Evolutionary conservation across 2,329 filamentous ascomycete species (phyloP).

Genomic region (Bipolaris gigantea): DNA sequence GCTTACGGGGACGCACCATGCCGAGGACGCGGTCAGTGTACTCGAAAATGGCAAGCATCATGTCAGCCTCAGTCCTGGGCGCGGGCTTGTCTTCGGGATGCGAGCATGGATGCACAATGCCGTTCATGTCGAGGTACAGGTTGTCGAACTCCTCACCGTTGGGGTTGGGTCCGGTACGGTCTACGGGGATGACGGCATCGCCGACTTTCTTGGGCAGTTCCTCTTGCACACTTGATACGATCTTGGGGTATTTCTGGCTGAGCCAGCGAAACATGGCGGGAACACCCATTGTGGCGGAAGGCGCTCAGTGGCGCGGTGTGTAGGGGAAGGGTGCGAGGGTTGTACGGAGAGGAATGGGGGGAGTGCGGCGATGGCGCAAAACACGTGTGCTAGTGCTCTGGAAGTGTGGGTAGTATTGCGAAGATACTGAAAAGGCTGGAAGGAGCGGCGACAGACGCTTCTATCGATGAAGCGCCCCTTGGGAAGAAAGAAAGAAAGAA

Average conservation of each 20-base stretch:
- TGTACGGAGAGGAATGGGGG: constrained; percentile 8
- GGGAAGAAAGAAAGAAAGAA: constrained; percentile 19
- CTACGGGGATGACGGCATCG: constrained; percentile 80
- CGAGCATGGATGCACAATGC: constrained; percentile 97
- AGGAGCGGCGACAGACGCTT: constrained; percentile 13
- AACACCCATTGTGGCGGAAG: constrained; percentile 72
- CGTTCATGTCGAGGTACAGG: constrained; percentile 98
- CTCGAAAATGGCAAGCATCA: constrained; percentile 98
- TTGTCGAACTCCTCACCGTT: constrained; percentile 99
- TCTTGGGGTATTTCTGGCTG: constrained; percentile 96
- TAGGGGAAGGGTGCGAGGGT: neutral
- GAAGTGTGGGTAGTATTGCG: constrained; percentile 22
- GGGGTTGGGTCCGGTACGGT: constrained; percentile 82
- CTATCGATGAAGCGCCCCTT: constrained; percentile 17
- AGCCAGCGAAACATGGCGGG: constrained; percentile 96
- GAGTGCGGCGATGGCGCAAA: constrained; percentile 16
- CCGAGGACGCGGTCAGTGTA: constrained; percentile 99
- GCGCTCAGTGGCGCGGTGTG: constrained; percentile 23
- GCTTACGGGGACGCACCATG: constrained; percentile 94
- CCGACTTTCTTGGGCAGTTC: constrained; percentile 80
- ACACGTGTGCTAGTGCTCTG: constrained; percentile 21
- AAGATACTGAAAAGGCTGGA: constrained; percentile 17
- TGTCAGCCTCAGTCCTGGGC: constrained; percentile 93
- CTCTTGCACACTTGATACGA: constrained; percentile 88
- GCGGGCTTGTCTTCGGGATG: constrained; percentile 93